phyloP scores from a whole-genome alignment of 192 early-diverging fungal genomes.

The Gaertneriomyces semiglobifer region DNA sequence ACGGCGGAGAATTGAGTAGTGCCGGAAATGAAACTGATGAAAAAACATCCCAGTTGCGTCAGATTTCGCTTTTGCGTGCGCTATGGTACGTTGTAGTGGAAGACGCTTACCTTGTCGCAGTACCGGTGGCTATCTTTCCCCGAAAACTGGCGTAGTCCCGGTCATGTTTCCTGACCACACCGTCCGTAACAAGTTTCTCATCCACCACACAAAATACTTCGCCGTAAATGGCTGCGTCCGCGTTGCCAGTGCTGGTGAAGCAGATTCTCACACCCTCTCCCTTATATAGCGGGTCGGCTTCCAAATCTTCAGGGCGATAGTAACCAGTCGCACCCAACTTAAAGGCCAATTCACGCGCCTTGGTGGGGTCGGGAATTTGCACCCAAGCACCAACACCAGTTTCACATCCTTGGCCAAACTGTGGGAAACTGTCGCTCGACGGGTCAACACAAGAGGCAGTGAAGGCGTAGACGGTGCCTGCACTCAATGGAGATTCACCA shows the following conservation, averaged over 20 bases:
- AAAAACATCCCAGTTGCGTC: background rate
- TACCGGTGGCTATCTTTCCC: background rate
- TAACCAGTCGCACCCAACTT: background rate
- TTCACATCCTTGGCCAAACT: conserved; percentile 2
- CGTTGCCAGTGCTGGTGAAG: conserved; percentile 2
- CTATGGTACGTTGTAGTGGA: background rate
- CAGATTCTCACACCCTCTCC: conserved; percentile 4
- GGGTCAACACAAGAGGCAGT: background rate
- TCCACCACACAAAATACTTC: conserved; percentile 3
- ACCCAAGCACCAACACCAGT: conserved; percentile 2
- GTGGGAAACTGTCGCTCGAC: background rate
- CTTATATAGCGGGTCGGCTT: background rate
- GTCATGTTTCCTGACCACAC: background rate
- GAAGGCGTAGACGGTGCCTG: background rate
- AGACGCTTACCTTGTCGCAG: background rate
- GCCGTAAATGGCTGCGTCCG: background rate
- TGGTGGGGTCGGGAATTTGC: background rate
- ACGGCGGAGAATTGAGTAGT: background rate
- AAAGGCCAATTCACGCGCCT: background rate
- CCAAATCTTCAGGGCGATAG: background rate
- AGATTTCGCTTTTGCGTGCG: no score
- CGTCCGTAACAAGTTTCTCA: background rate
- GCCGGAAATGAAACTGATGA: background rate
- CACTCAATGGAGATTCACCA: background rate
- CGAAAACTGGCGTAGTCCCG: background rate